Evolutionary conservation across 345 rosid species (phyloP), one percentile per base, ranked within the genome.

Genomic region (Balakata baccata): DNA sequence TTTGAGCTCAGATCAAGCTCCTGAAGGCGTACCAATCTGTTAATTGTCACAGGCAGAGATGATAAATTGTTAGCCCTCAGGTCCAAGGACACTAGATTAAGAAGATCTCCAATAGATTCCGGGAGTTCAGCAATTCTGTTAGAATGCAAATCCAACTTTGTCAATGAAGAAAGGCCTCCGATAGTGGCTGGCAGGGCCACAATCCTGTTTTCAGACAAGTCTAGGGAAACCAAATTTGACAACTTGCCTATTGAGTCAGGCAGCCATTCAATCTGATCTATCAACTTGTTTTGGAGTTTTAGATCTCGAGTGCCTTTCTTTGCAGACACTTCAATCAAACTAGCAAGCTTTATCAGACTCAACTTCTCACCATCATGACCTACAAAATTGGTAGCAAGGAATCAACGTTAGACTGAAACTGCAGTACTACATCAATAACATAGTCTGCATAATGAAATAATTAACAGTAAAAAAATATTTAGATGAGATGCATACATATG

Each of bases 231-330:
- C 75, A 95, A 86, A 78, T 85, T 78, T 7, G 90, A 86, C 47
- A 95, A 75, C 83, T 91, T 95, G 59, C 98, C 99, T n/a, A 91
- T 75, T 7, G 99, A 95, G 67, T 91, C 99, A 2, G 99, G 99
- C 38, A 95, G 86, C 99, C 99, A 95, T 17, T 89, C 98, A 11
- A 92, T 81, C 71, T 89, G 90, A 79, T 95, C 97, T 87, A 84
- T 89, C 83, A 95, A 77, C 84, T 84, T 92, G 82, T 83, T 85
- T 72, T 87, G 96, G 64, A 95, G 93, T 75, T 88, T 87, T 76
- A 95, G 89, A 78, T 92, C 98, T 60, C 79, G 82, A 1, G 90
- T 87, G 74, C 92, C 92, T 80, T 91, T 95, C 87, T 91, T 95
- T 5, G 92, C 79, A 1, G 93, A 92, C 41, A 87, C 92, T 75